Base-by-base conservation (phyloP, 495 filamentous ascomycete genomes). In the Aspergillus cavernicola region DNA sequence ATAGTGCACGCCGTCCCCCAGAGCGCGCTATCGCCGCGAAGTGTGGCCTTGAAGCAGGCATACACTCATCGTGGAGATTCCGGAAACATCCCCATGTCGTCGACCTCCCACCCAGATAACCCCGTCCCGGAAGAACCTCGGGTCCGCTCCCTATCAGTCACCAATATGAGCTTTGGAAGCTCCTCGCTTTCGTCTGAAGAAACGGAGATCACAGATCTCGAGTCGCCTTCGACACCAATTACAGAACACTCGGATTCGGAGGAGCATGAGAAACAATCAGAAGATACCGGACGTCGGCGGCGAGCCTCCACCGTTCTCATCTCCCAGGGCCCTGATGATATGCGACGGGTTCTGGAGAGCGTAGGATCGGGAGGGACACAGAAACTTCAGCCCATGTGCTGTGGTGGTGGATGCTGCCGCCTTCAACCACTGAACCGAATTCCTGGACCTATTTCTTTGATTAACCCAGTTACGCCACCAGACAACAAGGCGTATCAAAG, bases 401-500 rank as follows among this genome's bases (percentile, higher is more conserved):
- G 93, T 66, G 93, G 93, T 28, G 91, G 92, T 45, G 92, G 92
- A 36, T 97, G 95, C 72, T 97, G 92, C 66, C 79, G 90, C 61
- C 76, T 83, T 46, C 73, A 85, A 43, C 78, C 79, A 29, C 64
- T 84, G 58, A 77, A 77, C 55, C 50, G 56, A 29, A 39, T 62
- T 32, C 54, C 64, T 46, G 77, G 74, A 6, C 65, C 80, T 37
- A 69, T 78, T 38, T 83, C 79, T 38, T 80, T 84, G 49, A 71
- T 68, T 38, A 74, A 80, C 45, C 73, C 76, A 7, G 75, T 87
- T 36, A 65, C 67, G 7, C 66, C 87, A n/a, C 89, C 90, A 2
- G 81, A 89, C 66, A 96, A 96, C 63, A 80, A 86, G 55, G 93
- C 93, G 5, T 98, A 86, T 66, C 79, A 81, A 44, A 87, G 83